These are phyloP conservation scores for Capsicum baccatum DNA, from an alignment of 257 asterid species.

Conservation along the genomic window DNA sequence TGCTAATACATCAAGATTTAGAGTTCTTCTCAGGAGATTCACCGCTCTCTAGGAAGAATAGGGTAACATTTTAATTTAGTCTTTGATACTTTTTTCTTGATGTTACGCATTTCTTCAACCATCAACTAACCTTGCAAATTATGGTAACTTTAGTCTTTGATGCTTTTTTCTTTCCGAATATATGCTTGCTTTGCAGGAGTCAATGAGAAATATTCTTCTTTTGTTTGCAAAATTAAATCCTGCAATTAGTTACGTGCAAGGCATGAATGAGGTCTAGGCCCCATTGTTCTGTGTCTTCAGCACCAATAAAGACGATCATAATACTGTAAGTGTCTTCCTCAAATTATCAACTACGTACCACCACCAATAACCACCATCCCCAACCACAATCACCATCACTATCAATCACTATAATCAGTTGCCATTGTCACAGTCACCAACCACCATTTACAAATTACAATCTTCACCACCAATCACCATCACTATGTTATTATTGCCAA, in stretches of 20 bases:
- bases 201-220: constrained; percentile 36
- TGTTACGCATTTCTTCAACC: too few species aligned
- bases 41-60: constrained; percentile 30
- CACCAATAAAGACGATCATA: constrained; percentile 28
- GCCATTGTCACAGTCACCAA: too few species aligned
- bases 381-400: too few species aligned
- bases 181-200: constrained; percentile 27
- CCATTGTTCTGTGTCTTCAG: constrained; percentile 36
- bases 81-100: too few species aligned
- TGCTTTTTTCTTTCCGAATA: background rate
- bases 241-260: constrained; percentile 39
- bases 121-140: background rate
- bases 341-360: background rate
- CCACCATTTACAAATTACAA: too few species aligned
- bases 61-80: constrained; percentile 2
- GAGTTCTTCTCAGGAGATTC: constrained; percentile 35
- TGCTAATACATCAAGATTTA: constrained; percentile 32
- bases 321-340: constrained; percentile 27
- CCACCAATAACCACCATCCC: too few species aligned
- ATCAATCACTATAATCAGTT: too few species aligned
- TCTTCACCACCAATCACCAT: too few species aligned
- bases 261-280: constrained; percentile 41
- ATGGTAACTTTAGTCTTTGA: background rate
- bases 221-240: constrained; percentile 41
- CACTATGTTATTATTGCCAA: too few species aligned